Conservation (phyloP, 2,329 filamentous ascomycete species). For the Immersiporthe knoxdaviesiana region DNA sequence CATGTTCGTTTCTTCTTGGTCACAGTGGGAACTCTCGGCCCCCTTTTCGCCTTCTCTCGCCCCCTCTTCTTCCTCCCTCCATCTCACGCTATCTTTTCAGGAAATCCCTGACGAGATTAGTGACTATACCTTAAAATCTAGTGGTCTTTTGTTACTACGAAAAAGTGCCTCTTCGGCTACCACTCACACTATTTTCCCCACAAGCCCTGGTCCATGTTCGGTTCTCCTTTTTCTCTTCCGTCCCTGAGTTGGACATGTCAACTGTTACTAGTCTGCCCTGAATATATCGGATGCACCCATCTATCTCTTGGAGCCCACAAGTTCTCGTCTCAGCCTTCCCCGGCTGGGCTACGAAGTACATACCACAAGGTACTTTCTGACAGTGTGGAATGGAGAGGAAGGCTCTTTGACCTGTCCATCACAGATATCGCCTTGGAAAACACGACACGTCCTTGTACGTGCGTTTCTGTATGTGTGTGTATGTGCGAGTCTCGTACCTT, state of each 20-base stretch:
- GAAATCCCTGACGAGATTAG: not conserved
- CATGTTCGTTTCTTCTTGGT: not conserved
- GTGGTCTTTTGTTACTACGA: not conserved
- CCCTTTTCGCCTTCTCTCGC: not conserved
- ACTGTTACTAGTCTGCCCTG: not conserved
- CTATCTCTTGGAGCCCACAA: not conserved
- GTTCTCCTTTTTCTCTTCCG: not conserved
- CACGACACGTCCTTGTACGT: not conserved
- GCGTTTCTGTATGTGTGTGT: not conserved
- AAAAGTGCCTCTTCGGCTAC: not conserved
- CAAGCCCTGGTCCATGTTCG: not conserved
- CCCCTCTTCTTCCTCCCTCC: not conserved
- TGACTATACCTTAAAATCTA: not conserved
- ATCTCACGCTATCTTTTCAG: not conserved
- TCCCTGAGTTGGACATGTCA: not conserved
- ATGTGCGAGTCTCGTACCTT: slow-evolving; percentile 17
- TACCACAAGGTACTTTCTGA: not conserved
- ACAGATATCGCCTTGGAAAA: slow-evolving; percentile 12
- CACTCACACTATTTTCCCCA: not conserved
- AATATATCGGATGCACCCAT: not conserved
- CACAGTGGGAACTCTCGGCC: not conserved
- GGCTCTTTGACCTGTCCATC: slow-evolving; percentile 15
- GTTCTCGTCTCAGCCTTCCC: not conserved
- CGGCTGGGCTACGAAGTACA: not conserved
- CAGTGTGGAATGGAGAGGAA: not conserved